Evolutionary conservation across 345 rosid species (phyloP), one percentile per base, ranked within the genome.

Genomic region (Carallia brachiata): DNA sequence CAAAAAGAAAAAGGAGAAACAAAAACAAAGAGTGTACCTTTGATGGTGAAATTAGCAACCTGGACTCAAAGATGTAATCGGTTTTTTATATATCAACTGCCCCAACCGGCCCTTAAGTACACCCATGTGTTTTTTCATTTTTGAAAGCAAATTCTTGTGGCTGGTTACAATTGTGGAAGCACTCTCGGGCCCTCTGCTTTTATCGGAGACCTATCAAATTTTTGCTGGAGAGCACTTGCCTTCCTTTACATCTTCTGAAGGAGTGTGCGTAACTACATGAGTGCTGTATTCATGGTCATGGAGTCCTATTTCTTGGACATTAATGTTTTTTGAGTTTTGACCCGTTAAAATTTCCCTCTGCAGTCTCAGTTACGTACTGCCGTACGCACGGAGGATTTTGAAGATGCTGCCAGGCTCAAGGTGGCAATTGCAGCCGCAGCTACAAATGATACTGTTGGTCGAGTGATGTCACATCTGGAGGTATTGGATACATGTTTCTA

Each of bases 341-440:
- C 50, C 17, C 54, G 54, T 56, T 40, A 16, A 52, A 52, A 59
- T 39, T 52, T 6, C 63, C 44, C 63, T 47, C 39, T 50, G 74
- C 90, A 91, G 98, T 84, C 81, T 5, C 95, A 84, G 64, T 80
- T 94, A 68, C 76, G 72, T 64, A 76, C 73, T 63, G 91, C 97
- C 9, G 80, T 91, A 0, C 64, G 40, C 63, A 81, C 73, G 57
- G 93, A 91, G 82, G 97, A 94, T 71, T 91, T 84, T 65, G 85
- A 75, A 56, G 93, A 87, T 83, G 98, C 98, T 70, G 89, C 91
- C 40, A 86, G 84, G 80, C 77, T 94, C 6, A 90, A 94, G 81
- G 98, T 90, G 75, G 96, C 97, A 28, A 87, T 94, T 81, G 96
- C 98, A 63, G 97, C 97, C 62, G 87, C 93, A 1, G 83, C 96